phyloP scores from a whole-genome alignment of 2,329 filamentous ascomycete genomes.

The Neurospora sp. region DNA sequence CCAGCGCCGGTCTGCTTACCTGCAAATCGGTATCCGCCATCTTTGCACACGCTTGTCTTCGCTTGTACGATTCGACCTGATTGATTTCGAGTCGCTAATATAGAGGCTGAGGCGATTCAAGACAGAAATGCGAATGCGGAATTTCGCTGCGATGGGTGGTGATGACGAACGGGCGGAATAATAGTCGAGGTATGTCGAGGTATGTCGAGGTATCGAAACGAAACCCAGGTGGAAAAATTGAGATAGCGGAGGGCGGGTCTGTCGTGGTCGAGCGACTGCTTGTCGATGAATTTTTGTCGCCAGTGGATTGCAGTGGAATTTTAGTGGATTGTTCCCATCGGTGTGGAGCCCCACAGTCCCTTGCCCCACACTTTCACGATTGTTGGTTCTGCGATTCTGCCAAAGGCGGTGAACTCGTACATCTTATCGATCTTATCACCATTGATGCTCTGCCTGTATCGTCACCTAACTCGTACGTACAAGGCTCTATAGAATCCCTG shows the following conservation, averaged over 20 bases:
- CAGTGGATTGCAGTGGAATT: conserved; percentile 13
- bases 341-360: conserved; percentile 11
- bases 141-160: background rate
- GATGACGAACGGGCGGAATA: background rate
- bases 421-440: background rate
- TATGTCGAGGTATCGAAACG: conserved; percentile 6
- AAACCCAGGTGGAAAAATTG: conserved; percentile 10
- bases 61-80: background rate
- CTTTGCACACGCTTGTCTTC: conserved; percentile 2
- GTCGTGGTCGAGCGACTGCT: conserved; percentile 5
- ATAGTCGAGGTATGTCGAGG: conserved; percentile 3
- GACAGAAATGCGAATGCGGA: background rate
- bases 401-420: conserved; percentile 14
- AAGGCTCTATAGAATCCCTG: background rate
- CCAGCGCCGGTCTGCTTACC: conserved; percentile 9
- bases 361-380: conserved; percentile 7
- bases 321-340: conserved; percentile 11
- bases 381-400: conserved; percentile 11
- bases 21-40: conserved; percentile 17
- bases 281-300: conserved; percentile 19
- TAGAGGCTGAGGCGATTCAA: background rate
- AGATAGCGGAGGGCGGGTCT: conserved; percentile 9
- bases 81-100: background rate
- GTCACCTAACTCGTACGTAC: background rate
- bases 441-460: background rate